Evolutionary conservation across 2,329 filamentous ascomycete genomes (phyloP).

Genomic region (Talaromyces sp.): DNA sequence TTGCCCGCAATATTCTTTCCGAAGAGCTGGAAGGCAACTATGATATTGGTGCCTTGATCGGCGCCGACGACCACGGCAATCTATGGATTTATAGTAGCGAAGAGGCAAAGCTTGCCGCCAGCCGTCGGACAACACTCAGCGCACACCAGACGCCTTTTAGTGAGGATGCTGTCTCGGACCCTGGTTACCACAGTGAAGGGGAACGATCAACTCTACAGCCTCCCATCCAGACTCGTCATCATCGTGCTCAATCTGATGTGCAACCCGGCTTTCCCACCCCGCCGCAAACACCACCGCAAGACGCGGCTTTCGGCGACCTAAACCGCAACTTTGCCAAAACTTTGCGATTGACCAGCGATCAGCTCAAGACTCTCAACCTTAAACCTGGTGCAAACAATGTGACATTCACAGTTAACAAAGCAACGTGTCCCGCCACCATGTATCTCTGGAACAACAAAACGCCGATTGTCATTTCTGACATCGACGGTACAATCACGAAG

Average conservation of each 20-base stretch:
- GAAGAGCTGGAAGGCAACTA: conserved; percentile 94
- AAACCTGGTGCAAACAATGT: conserved; percentile 85
- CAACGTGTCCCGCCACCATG: conserved; percentile 87
- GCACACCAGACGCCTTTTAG: conserved; percentile 47
- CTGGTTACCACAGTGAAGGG: conserved; percentile 91
- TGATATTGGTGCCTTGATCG: conserved; percentile 91
- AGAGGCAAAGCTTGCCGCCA: conserved; percentile 86
- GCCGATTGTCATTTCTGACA: conserved; percentile 96
- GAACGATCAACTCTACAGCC: conserved; percentile 65
- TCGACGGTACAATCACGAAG: conserved; percentile 98
- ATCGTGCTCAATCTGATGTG: conserved; percentile 61
- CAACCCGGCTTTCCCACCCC: conserved; percentile 64
- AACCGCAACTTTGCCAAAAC: conserved; percentile 95
- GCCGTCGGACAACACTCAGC: conserved; percentile 55
- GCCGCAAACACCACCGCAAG: conserved; percentile 48
- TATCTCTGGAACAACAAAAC: conserved; percentile 89
- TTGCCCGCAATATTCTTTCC: conserved; percentile 85
- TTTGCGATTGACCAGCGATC: conserved; percentile 86
- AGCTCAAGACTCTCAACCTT: conserved; percentile 79
- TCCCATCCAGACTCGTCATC: conserved; percentile 45
- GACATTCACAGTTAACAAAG: conserved; percentile 93
- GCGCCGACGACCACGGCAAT: conserved; percentile 91
- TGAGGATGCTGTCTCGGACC: conserved; percentile 83
- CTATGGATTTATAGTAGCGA: conserved; percentile 99
- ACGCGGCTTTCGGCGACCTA: conserved; percentile 56